Evolutionary conservation across 331 rosid genomes (phyloP), one percentile per base, ranked within the genome.

Genomic region (Quercus lobata): DNA sequence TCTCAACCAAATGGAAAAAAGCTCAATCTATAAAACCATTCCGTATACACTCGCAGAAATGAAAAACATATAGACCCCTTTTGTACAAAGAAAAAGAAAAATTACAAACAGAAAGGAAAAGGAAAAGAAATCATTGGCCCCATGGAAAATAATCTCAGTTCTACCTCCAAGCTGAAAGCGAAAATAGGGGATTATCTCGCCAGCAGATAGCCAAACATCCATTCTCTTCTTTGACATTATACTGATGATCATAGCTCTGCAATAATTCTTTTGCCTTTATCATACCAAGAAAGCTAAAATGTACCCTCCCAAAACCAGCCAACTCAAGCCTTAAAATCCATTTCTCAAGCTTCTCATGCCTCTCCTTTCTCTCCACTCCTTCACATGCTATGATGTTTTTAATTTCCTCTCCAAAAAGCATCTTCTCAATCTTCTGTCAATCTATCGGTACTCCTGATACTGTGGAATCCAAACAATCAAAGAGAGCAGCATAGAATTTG

Each of bases 331-430:
- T 83, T 27, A 66, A 69, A 52, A 86, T 79, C 98, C 97, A 92
- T 75, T 83, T 89, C 84, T 90, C 93, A 5, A 91, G 91, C 54
- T 88, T 88, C 74, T 90, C 97, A 16, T 92, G 95, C 80, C 97
- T 87, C 78, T 92, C 94, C 34, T 81, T 92, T 82, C 98, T 88
- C 46, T 94, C 92, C 4, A 78, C 78, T 41, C 97, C 97, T 69
- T 92, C 98, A 70, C 97, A 92, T 17, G 97, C 92, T 44, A 94
- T 82, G 57, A 92, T 91, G 86, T 89, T 94, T 58, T 91, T 94
- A 5, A 94, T 92, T 72, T 92, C 96, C 79, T 92, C 91, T n/a
- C 96, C 97, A 3, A 92, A 72, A 44, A 94, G 89, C 91, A 84
- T 77, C 75, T 90, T 92, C 90, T 94, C 98, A 22, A 92, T 84